Base-by-base conservation (phyloP, 1,284 basidiomycete genomes). In the Cutaneotrichosporon sp. region DNA sequence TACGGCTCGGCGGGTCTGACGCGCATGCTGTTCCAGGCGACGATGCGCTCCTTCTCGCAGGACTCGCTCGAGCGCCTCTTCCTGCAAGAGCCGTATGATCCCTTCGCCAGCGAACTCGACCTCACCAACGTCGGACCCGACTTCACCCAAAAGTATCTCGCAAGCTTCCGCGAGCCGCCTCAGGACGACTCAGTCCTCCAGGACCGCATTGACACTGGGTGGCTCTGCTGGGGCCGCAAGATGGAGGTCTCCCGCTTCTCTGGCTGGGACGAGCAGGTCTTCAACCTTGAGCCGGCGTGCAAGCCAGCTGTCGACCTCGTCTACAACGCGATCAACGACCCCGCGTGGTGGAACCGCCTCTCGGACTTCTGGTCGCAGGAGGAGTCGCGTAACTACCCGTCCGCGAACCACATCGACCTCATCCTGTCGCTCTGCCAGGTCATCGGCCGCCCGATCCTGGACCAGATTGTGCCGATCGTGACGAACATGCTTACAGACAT, bases 181-280 rank as follows among this genome's bases (percentile, higher is more conserved):
- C 65, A 69, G 42, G 67, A 76, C 31, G 75, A 78, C 46, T 73
- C 73, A 1, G 62, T 75, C 25, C 68, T 81, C n/a, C 68, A 76
- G 60, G 95, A 98, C 81, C 91, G 93, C 74, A 81, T 89, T 24
- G 81, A 83, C 52, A 90, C 89, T 1, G 95, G 95, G 1, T 97
- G 95, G 84, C 80, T 98, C 55, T 82, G 87, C 1, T 97, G 95
- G 93, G 83, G 86, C 36, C 80, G 86, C 52, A 83, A 82, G 42
- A 82, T 93, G 60, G 87, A 88, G 71, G 91, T 85, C 33, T 92
- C 94, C 72, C 76, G 77, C 5, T 71, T 82, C 64, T 72, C 83
- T 69, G 71, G 79, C 8, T 85, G 81, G 56, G 82, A 82, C 43
- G 80, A 81, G n/a, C 77, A 82, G 16, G 77, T 84, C 1, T 83